Evolutionary conservation across 768 basidiomycete genomes (phyloP), one percentile per base, ranked within the genome.

Genomic region (Lepiota brunneoincarnata): DNA sequence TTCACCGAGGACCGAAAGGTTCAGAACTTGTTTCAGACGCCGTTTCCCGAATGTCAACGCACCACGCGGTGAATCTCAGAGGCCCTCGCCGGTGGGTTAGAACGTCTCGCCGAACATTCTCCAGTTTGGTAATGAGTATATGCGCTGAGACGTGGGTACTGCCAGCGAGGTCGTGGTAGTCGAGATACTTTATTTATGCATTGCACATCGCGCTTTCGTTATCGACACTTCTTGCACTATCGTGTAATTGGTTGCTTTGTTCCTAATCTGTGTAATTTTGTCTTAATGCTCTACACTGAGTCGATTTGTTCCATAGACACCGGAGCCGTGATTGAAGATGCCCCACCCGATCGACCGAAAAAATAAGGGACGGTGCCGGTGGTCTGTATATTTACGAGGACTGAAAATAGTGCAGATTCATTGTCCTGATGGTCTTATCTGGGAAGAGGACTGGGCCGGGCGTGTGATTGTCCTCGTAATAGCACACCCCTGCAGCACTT

Each of bases 1-100:
- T 59, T 79, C 54, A 66, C 65, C 4, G 72, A 77, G 49, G 74
- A 76, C 28, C 63, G 73, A 49, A 70, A 71, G 52, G 67, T 79
- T 39, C 74, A 77, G 61, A 79, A 79, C 55, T 63, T 79, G 68
- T 79, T 77, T 61, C 77, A 77, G 61, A 62, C 70, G 6, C 67
- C 69, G 0, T 76, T 71, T 55, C 66, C 70, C 4, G 72, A 76
- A 48, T 79, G 77, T 60, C 64, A 70, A 51, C 71, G 69, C 41
- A 61, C 63, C 47, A 56, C 71, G 20, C 72, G 75, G 38, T 76
- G 64, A 69, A 43, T 21, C 28, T 5, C 10, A 40, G 34, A 15
- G 4, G 24, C 40, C 38, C 21, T 49, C 26, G 37, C 41, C 51
- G 42, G 40, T 21, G 50, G 31, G 52, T 45, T 34, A 18, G 4